Conservation (phyloP, 1,284 basidiomycete genomes). For the Pseudozyma sp. region DNA sequence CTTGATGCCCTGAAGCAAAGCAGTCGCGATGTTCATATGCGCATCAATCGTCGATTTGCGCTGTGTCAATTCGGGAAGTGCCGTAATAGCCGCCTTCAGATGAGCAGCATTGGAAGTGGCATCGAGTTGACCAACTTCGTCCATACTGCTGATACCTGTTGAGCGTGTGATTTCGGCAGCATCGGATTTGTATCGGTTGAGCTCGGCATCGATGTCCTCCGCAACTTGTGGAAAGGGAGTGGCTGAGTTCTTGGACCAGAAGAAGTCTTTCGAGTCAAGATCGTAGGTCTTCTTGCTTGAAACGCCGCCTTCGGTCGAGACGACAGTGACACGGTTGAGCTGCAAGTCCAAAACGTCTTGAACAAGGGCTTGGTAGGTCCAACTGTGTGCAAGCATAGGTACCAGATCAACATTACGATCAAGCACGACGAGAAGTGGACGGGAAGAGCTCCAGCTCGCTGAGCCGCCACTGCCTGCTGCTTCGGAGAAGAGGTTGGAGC, state of each 20-base stretch:
- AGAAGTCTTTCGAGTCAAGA: constrained; percentile 97
- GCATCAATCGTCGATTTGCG: constrained; percentile 96
- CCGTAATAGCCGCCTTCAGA: constrained; percentile 96
- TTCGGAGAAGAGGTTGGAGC: constrained; percentile 67
- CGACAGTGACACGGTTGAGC: constrained; percentile 91
- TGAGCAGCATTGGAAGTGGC: constrained; percentile 94
- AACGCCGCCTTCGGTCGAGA: constrained; percentile 34
- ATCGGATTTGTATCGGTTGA: constrained; percentile 93
- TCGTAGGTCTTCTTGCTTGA: constrained; percentile 76
- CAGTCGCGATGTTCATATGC: constrained; percentile 99
- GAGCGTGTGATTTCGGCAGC: constrained; percentile 96
- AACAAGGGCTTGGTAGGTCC: constrained; percentile 98
- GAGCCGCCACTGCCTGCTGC: constrained; percentile 24
- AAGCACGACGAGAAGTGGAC: constrained; percentile 81
- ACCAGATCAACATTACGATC: constrained; percentile 96
- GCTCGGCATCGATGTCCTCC: constrained; percentile 93
- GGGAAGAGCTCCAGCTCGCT: constrained; percentile 41
- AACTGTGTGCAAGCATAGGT: constrained; percentile 94
- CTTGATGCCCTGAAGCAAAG: constrained; percentile 95
- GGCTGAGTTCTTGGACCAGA: constrained; percentile 96
- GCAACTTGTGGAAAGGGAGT: constrained; percentile 98
- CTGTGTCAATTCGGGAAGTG: constrained; percentile 95
- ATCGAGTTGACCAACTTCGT: constrained; percentile 79
- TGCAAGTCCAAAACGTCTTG: constrained; percentile 98
- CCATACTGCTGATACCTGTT: constrained; percentile 94